phyloP scores from a whole-genome alignment of 2,329 filamentous ascomycete genomes.

The Raffaelea deltoideospora region DNA sequence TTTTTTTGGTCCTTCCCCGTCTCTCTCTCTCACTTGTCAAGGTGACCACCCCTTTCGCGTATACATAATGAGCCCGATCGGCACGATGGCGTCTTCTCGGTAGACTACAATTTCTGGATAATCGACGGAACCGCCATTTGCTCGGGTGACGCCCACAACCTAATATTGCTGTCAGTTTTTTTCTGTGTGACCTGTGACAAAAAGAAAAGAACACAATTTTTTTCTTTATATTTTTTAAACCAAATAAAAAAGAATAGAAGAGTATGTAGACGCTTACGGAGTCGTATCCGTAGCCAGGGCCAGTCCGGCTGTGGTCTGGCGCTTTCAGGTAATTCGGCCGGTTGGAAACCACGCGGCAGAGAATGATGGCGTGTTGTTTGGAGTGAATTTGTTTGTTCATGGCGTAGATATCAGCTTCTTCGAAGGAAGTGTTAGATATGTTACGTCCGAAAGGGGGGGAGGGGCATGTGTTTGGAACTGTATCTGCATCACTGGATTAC shows the following conservation, averaged over 20 bases:
- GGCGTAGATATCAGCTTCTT: conserved; percentile 3
- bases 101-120: conserved; percentile 3
- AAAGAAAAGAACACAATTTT: no score
- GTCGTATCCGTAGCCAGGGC: neutral
- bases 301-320: neutral
- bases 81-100: conserved; percentile 1
- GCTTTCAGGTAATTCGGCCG: neutral
- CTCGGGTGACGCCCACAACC: neutral
- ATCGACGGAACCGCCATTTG: conserved; percentile 1
- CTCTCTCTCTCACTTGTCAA: no score
- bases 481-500: no score
- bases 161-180: no score
- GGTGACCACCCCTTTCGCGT: neutral
- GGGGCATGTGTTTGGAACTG: no score
- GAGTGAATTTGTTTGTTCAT: conserved; percentile 1
- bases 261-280: neutral
- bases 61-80: conserved; percentile 2
- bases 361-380: conserved; percentile 1
- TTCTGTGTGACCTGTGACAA: no score
- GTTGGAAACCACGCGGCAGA: conserved; percentile 1
- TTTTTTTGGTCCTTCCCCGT: no score
- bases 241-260: no score
- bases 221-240: no score
- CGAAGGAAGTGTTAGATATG: neutral
- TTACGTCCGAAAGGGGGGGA: no score